phyloP scores from a whole-genome alignment of 2,329 filamentous ascomycete species.

The Cercospora brassicicola region DNA sequence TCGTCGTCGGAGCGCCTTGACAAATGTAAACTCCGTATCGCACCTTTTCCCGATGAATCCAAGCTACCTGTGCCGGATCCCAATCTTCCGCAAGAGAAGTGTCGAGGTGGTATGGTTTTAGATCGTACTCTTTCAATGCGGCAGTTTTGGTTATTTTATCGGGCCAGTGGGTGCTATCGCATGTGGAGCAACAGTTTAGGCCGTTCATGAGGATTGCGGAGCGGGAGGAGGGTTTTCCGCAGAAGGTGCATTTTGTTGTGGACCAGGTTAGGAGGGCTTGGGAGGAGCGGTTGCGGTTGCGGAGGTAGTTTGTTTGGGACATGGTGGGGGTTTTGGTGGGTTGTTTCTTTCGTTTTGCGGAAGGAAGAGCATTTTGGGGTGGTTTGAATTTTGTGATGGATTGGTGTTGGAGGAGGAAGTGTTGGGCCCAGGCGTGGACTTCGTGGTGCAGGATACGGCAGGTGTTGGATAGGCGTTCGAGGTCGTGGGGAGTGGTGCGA shows the following conservation, averaged over 20 bases:
- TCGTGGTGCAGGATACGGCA: constrained; percentile 28
- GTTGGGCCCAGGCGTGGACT: constrained; percentile 33
- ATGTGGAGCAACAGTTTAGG: constrained; percentile 33
- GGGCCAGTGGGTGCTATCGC: constrained; percentile 35
- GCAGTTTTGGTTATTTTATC: constrained; percentile 37
- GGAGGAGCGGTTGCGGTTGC: constrained; percentile 4
- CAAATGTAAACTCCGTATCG: constrained; percentile 31
- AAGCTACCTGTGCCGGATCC: neutral
- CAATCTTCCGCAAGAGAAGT: constrained; percentile 12
- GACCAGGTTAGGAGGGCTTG: constrained; percentile 31
- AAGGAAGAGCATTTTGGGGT: neutral
- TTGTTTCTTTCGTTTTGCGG: neutral
- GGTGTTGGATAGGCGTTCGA: constrained; percentile 31
- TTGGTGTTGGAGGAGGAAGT: constrained; percentile 31
- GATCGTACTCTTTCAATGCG: constrained; percentile 28
- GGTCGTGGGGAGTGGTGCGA: constrained; percentile 13
- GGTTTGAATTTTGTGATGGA: constrained; percentile 27
- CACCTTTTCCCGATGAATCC: neutral
- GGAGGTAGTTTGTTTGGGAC: constrained; percentile 17
- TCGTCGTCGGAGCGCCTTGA: constrained; percentile 28
- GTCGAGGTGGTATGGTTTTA: constrained; percentile 32
- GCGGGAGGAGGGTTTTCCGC: constrained; percentile 32
- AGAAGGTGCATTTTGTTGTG: constrained; percentile 35
- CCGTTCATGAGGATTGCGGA: constrained; percentile 36
- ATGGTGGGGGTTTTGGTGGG: neutral